These are phyloP conservation scores for Alloteropsis angusta DNA, from an alignment of 202 grass and related monocot species.

Conservation along the genomic window DNA sequence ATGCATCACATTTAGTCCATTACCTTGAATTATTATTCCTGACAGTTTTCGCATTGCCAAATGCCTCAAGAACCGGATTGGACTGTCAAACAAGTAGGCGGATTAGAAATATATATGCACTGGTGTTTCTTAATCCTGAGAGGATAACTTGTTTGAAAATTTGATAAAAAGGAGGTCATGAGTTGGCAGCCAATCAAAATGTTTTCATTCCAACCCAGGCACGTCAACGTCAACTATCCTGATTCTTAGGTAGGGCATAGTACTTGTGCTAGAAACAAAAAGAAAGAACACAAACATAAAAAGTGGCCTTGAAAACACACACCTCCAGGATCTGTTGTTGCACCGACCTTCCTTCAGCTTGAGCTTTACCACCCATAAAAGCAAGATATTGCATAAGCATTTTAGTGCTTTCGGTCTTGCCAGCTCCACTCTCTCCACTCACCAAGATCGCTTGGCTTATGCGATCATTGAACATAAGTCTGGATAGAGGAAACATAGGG, in stretches of 20 bases:
- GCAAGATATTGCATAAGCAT: constrained; percentile 94
- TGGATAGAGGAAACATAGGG: constrained; percentile 24
- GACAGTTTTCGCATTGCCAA: constrained; percentile 97
- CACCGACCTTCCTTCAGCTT: constrained; percentile 75
- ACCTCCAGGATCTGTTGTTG: constrained; percentile 97
- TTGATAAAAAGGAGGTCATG: neutral
- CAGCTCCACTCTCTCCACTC: constrained; percentile 96
- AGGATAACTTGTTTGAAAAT: neutral
- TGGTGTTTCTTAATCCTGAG: neutral
- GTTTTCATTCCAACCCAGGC: neutral
- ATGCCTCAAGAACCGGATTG: constrained; percentile 97
- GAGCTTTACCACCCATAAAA: constrained; percentile 80
- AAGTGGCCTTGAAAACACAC: constrained; percentile 11
- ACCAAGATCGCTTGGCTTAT: constrained; percentile 93
- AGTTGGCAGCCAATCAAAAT: neutral
- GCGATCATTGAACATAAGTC: constrained; percentile 74
- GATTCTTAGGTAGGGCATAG: neutral
- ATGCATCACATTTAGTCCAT: neutral
- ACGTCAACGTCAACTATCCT: neutral
- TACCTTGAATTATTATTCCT: constrained; percentile 99
- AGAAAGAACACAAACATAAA: constrained; percentile 2
- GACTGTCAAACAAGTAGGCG: constrained; percentile 54
- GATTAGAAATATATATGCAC: constrained; percentile 17
- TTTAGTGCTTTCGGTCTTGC: constrained; percentile 99
- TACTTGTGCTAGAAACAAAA: constrained; percentile 22